phyloP scores from a whole-genome alignment of 176 grass and related monocot genomes.

The Zea mays region DNA sequence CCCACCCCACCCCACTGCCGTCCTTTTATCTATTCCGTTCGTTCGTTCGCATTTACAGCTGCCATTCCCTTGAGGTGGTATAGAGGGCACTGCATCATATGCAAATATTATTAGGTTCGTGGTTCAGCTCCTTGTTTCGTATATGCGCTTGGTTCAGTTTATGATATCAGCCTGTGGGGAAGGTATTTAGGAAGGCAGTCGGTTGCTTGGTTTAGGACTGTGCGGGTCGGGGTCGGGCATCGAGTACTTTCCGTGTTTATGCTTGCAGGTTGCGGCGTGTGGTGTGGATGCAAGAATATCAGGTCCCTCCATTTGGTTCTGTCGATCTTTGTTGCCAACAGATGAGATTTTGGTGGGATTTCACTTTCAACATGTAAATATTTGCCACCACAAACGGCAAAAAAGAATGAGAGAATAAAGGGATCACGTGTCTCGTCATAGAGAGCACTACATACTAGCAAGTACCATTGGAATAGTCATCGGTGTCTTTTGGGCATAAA shows the following conservation, averaged over 20 bases:
- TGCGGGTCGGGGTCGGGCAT: not conserved
- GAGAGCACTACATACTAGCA: conserved; percentile 14
- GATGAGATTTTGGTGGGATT: conserved; percentile 38
- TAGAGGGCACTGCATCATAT: conserved; percentile 1
- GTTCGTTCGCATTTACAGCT: conserved; percentile 11
- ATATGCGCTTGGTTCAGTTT: not conserved
- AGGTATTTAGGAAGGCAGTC: not conserved
- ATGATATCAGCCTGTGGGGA: not conserved
- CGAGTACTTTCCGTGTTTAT: conserved; percentile 7
- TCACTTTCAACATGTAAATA: conserved; percentile 29
- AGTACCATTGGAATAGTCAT: not conserved
- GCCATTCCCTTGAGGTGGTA: conserved; percentile 2
- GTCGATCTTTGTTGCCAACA: conserved; percentile 3
- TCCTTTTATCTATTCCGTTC: not conserved
- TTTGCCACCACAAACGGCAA: conserved; percentile 32
- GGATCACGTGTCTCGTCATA: conserved; percentile 15
- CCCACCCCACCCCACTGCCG: not conserved
- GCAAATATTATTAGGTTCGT: conserved; percentile 26
- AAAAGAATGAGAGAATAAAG: conserved; percentile 42
- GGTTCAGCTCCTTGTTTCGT: not conserved
- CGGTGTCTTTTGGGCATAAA: conserved; percentile 16
- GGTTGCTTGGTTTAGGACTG: conserved; percentile 4
- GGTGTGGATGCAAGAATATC: conserved; percentile 2
- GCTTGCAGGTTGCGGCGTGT: not conserved
- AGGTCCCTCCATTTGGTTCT: not conserved